A percentile compares a stretch with the other conserved stretches of the same genome.
Evolutionary conservation across 2,329 filamentous ascomycete genomes (phyloP).

Genomic region (Hymenoscyphus albidus): DNA sequence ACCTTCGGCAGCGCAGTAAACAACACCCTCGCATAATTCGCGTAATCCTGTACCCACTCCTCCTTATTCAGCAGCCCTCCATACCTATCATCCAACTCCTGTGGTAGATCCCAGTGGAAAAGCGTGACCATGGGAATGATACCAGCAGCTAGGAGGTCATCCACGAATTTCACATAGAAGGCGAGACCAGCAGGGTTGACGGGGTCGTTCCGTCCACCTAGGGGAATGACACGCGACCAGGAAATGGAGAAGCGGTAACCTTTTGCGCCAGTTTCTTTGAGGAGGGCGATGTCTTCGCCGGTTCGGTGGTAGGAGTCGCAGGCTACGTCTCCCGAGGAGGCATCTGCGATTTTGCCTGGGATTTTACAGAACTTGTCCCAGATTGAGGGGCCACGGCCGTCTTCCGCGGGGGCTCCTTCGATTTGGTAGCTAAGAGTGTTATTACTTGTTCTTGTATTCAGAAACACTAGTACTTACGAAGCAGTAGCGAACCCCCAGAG

Average conservation of each 20-base stretch:
- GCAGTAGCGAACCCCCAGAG: slow-evolving; percentile 79
- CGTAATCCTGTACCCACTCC: slow-evolving; percentile 80
- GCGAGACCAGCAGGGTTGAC: slow-evolving; percentile 74
- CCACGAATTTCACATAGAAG: slow-evolving; percentile 75
- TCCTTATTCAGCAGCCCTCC: slow-evolving; percentile 75
- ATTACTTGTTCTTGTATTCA: slow-evolving; percentile 2
- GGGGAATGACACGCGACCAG: slow-evolving; percentile 79
- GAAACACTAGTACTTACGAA: slow-evolving; percentile 48
- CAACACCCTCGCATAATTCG: slow-evolving; percentile 70
- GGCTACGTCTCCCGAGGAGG: slow-evolving; percentile 68
- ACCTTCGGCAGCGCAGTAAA: slow-evolving; percentile 73
- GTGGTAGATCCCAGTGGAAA: slow-evolving; percentile 85
- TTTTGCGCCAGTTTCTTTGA: slow-evolving; percentile 69
- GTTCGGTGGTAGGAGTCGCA: slow-evolving; percentile 86
- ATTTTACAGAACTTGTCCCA: slow-evolving; percentile 87
- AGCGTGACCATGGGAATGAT: slow-evolving; percentile 80
- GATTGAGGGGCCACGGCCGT: slow-evolving; percentile 77
- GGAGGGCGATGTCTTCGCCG: slow-evolving; percentile 69
- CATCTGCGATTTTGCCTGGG: slow-evolving; percentile 78
- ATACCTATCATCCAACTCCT: slow-evolving; percentile 74
- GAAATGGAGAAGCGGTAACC: slow-evolving; percentile 83
- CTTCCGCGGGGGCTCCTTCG: slow-evolving; percentile 69
- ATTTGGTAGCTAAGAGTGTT: slow-evolving; percentile 69
- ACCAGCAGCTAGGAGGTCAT: slow-evolving; percentile 70
- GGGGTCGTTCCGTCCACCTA: slow-evolving; percentile 79